Evolutionary conservation across 1,284 basidiomycete genomes (phyloP).

Genomic region (Pulveroboletus sp.): DNA sequence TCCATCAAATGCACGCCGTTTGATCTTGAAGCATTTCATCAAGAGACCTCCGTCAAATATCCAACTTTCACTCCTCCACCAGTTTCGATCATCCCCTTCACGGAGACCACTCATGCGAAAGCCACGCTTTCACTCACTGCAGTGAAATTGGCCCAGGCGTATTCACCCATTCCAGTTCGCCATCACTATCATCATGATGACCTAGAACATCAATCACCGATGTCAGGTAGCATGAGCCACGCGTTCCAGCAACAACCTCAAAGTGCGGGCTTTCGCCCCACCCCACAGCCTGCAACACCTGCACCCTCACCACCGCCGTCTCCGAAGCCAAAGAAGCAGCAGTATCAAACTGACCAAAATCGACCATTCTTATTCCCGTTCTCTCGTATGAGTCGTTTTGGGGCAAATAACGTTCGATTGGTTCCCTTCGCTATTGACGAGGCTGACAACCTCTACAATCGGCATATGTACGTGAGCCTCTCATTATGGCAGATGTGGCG

Average conservation of each 20-base stretch:
- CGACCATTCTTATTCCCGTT: conserved; percentile 97
- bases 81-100: conserved; percentile 30
- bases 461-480: conserved; percentile 89
- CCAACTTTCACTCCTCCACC: conserved; percentile 79
- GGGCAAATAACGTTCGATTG: conserved; percentile 50
- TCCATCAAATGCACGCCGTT: conserved; percentile 83
- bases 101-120: conserved; percentile 29
- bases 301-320: conserved; percentile 88
- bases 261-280: conserved; percentile 45
- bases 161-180: conserved; percentile 89
- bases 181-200: conserved; percentile 89
- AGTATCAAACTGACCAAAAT: conserved; percentile 96
- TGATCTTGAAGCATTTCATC: conserved; percentile 83
- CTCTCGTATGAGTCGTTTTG: conserved; percentile 47
- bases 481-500: conserved; percentile 94
- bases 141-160: conserved; percentile 80
- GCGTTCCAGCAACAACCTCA: conserved; percentile 46
- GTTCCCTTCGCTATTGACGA: conserved; percentile 96
- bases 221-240: conserved; percentile 39
- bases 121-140: conserved; percentile 43
- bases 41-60: conserved; percentile 90
- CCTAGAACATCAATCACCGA: conserved; percentile 44
- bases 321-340: conserved; percentile 94
- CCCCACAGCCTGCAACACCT: conserved; percentile 75
- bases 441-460: conserved; percentile 86